Evolutionary conservation across 2,329 filamentous ascomycete genomes (phyloP).

Genomic region (Dactylella cylindrospora): DNA sequence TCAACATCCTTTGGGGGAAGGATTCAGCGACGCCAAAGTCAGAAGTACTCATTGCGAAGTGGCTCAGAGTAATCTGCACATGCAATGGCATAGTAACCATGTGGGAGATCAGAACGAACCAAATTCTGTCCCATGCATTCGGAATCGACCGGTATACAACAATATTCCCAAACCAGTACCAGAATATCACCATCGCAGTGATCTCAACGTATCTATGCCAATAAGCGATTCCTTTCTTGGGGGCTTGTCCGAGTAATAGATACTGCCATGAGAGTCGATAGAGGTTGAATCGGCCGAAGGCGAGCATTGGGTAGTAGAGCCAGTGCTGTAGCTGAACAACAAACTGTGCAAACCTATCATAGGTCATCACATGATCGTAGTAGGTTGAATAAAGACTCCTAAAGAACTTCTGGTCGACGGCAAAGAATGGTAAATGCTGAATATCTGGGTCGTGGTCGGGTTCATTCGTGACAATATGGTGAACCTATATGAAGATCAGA

Average conservation of each 20-base stretch:
- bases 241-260: constrained; percentile 69
- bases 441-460: constrained; percentile 97
- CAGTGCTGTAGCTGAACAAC: constrained; percentile 74
- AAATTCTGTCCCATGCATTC: constrained; percentile 66
- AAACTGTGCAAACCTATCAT: constrained; percentile 71
- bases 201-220: constrained; percentile 85
- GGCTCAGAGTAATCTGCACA: constrained; percentile 85
- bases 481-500: constrained; percentile 55
- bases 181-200: constrained; percentile 75
- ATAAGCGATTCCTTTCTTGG: constrained; percentile 72
- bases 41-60: constrained; percentile 90
- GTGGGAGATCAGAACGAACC: constrained; percentile 78
- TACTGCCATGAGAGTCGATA: constrained; percentile 80
- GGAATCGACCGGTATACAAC: constrained; percentile 73
- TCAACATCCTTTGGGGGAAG: constrained; percentile 85
- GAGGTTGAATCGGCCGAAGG: constrained; percentile 82
- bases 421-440: constrained; percentile 84
- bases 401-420: constrained; percentile 79
- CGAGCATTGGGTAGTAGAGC: constrained; percentile 78
- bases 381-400: constrained; percentile 73
- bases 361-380: constrained; percentile 77
- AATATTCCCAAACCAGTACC: constrained; percentile 83
- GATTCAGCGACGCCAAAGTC: constrained; percentile 82
- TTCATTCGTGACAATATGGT: constrained; percentile 93
- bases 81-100: constrained; percentile 79